Evolutionary conservation across 257 asterid genomes (phyloP), one percentile per base, ranked within the genome.

Genomic region (Solanum sparsipilum): DNA sequence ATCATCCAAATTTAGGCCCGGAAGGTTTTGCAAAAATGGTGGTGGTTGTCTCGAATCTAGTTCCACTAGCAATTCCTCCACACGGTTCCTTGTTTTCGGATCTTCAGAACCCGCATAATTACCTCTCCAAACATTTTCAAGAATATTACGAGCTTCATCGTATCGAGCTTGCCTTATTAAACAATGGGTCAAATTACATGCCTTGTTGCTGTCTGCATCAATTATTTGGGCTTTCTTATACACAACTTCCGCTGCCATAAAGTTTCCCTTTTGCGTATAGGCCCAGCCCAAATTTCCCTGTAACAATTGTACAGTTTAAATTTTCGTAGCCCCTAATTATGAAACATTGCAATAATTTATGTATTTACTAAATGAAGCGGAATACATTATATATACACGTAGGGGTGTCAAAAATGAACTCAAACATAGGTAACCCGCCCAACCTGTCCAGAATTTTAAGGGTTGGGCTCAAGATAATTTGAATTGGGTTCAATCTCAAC

Each of bases 281-380:
- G 98, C 98, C 99, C 99, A 97, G 1, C 95, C 99, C 63, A 97
- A 84, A 87, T 96, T 96, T 4, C 99, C 98, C 98, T 94, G 91
- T 48, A 10, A 87, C 34, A 86, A 21, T 76, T 4, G 34, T 76
- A 38, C 5, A 75, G 13, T 21, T 8, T 34, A 7, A 32, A 3
- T 32, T 32, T 46, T 4, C 18, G 56, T 46, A 13, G 7, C 21
- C 58, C 58, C 7, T 48, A 18, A 56, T 56, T 56, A 56, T 9
- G n/a, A 56, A 56, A 56, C 4, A 56, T 18, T 2, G 65, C 25
- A 3, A 56, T 56, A 56, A 20, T 56, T 56, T 56, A 6, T 56
- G 65, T 56, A 20, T 56, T 56, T 56, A 56, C 65, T 0, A 56
- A 56, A 56, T 56, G 1, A 2, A 18, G 25, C 10, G n/a, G 10